Base-by-base conservation (phyloP, 1,284 basidiomycete species). In the Austroboletus rostrupii region DNA sequence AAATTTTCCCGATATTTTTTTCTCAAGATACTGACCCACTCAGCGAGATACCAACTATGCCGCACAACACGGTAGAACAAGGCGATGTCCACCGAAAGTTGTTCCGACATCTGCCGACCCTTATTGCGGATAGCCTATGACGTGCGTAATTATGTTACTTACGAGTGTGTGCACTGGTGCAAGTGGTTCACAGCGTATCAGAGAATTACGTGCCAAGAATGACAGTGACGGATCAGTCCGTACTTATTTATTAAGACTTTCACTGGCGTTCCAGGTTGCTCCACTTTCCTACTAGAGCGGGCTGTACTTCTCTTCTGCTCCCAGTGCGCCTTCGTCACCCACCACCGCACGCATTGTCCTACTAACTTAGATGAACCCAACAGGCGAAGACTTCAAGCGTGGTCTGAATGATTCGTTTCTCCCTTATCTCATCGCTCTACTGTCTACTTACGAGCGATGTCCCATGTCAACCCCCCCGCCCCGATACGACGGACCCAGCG, bases 201-300 rank as follows among this genome's bases (percentile, higher is more conserved):
- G 55, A 90, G 84, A 72, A 69, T 49, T 90, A 87, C 61, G 75
- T 84, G 10, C 83, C 87, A 5, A 86, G 90, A 61, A 79, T 84
- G 53, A 85, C n/a, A n/a, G n/a, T 90, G 77, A 76, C 79, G 5
- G 92, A 92, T 3, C 93, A 96, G 67, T 83, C 96, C 45, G 83
- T 81, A 2, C 83, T 26, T 26, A 26, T 26, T 26, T 26, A 26
- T 26, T 26, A 26, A 26, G 23, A 26, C 6, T 6, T 26, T 26
- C 23, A 5, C 83, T 10, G 81, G 74, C 5, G 61, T 91, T 28
- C 79, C 79, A 26, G 7, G 6, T 26, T 7, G 6, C 23, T 26
- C 23, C 23, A 26, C 23, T 26, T 26, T 26, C 23, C 23, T 26
- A 17, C 23, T 26, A 17, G 70, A 75, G 2, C 79, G 84, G 42